Percentiles rank a stretch among this genome's conserved stretches.
These are phyloP conservation scores for Pyrenochaeta sp. DNA, from an alignment of 2,329 filamentous ascomycete species.

Conservation along the genomic window DNA sequence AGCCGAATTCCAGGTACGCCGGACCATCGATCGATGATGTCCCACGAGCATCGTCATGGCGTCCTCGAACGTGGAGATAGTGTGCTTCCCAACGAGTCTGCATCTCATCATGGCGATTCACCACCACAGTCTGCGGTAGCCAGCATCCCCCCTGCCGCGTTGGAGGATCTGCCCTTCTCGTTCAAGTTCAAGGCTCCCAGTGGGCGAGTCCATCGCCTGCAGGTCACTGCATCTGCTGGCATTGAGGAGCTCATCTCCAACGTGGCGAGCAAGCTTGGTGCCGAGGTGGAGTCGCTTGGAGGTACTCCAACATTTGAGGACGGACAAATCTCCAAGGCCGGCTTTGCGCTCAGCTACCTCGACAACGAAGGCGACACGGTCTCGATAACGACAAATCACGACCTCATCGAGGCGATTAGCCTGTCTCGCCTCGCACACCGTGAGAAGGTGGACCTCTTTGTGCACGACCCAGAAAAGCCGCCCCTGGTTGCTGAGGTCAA, in stretches of 20 bases:
- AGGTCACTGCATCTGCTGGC: conserved; percentile 81
- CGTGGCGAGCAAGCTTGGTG: conserved; percentile 84
- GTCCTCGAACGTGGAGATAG: conserved; percentile 76
- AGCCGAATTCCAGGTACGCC: conserved; percentile 72
- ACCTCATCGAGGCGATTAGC: conserved; percentile 87
- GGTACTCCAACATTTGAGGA: conserved; percentile 80
- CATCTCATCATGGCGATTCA: conserved; percentile 85
- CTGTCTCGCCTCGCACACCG: conserved; percentile 77
- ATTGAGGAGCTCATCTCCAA: conserved; percentile 78
- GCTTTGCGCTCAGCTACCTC: conserved; percentile 93
- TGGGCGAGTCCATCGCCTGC: conserved; percentile 90
- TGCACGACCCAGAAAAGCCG: conserved; percentile 91
- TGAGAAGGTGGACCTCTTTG: conserved; percentile 97
- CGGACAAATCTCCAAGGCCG: conserved; percentile 75
- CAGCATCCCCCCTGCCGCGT: conserved; percentile 61
- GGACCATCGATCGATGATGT: conserved; percentile 78
- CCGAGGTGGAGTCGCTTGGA: conserved; percentile 82
- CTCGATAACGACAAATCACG: conserved; percentile 94
- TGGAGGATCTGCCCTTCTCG: conserved; percentile 80
- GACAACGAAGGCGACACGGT: conserved; percentile 97
- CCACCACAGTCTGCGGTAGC: conserved; percentile 71
- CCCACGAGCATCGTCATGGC: conserved; percentile 72
- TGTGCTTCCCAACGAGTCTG: conserved; percentile 90
- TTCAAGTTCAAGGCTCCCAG: conserved; percentile 99
- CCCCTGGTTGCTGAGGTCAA: conserved; percentile 72